Base-by-base conservation (phyloP, 2,329 filamentous ascomycete genomes). In the Dactylellina leptospora region DNA sequence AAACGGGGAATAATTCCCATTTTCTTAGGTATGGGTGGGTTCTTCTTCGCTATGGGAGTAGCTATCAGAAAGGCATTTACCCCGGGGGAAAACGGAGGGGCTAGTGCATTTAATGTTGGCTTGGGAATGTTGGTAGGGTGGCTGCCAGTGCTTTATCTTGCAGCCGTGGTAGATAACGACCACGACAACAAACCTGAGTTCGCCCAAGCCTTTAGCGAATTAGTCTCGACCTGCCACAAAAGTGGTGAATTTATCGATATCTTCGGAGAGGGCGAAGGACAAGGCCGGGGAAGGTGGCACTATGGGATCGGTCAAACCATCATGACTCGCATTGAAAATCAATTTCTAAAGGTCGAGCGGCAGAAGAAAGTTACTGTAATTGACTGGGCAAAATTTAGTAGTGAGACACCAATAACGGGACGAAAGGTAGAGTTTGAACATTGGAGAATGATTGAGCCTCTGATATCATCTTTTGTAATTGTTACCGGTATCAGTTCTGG, bases 141-240 rank as follows among this genome's bases (percentile, higher is more conserved):
- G 82, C 78, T 84, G 1, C 82, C 82, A 0, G 77, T 83, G 9
- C 72, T 83, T 8, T 81, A 83, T 42, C 76, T 82, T 33, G 79
- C 80, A 42, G 80, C 79, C 3, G 82, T 83, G 23, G 79, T 83
- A 0, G 82, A 84, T 61, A 79, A 82, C 10, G 83, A 83, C 54
- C 82, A 82, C 0, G 79, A 81, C 2, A 79, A 81, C 3, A 76
- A 81, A 2, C 79, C 81, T 20, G 78, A 80, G 13, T 80, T 82
- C 16, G 76, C 78, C 1, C 74, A 75, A 28, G 81, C 80, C 61
- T 75, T 82, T 2, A 82, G 81, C 68, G 75, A 76, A 2, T 70
- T 82, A 9, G 28, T 76, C 1, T 72, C 68, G 9, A 20, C 59
- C 4, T 72, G 68, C 22, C 59, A 72, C n/a, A 18, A 13, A 16